Evolutionary conservation across 495 filamentous ascomycete species (phyloP).

Genomic region (Talaromyces ruber): DNA sequence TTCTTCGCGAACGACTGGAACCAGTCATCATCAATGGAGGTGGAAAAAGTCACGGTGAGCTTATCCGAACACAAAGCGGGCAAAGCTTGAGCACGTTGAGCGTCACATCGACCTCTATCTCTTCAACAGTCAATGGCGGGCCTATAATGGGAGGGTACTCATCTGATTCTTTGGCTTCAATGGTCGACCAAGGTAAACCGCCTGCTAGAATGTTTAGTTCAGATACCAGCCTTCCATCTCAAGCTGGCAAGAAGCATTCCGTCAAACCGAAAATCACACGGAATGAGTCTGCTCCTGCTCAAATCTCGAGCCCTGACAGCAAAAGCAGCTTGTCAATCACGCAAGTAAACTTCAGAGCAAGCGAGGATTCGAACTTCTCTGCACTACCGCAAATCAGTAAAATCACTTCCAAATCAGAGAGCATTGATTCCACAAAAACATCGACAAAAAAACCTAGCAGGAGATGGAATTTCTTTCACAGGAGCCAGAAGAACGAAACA

Average conservation of each 20-base stretch:
- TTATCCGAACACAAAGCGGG: constrained; percentile 54
- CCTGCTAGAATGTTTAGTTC: background rate
- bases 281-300: background rate
- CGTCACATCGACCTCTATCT: constrained; percentile 33
- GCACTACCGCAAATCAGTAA: constrained; percentile 2
- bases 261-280: background rate
- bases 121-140: constrained; percentile 12
- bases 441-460: constrained; percentile 1
- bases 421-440: background rate
- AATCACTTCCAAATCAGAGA: background rate
- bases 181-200: constrained; percentile 8
- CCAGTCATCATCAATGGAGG: constrained; percentile 84
- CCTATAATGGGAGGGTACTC: constrained; percentile 19
- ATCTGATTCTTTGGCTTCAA: constrained; percentile 26
- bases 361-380: constrained; percentile 1
- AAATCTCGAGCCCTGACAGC: background rate
- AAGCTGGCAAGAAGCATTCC: background rate
- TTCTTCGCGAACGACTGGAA: constrained; percentile 67
- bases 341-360: background rate
- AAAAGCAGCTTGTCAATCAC: background rate
- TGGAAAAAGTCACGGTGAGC: constrained; percentile 39
- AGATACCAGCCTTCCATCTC: constrained; percentile 4
- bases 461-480: constrained; percentile 84
- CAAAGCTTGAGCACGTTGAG: constrained; percentile 49
- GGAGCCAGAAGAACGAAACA: constrained; percentile 25